Conservation (phyloP, 225 moss, liverwort and hornwort species). For the Rhytidiadelphus loreus region DNA sequence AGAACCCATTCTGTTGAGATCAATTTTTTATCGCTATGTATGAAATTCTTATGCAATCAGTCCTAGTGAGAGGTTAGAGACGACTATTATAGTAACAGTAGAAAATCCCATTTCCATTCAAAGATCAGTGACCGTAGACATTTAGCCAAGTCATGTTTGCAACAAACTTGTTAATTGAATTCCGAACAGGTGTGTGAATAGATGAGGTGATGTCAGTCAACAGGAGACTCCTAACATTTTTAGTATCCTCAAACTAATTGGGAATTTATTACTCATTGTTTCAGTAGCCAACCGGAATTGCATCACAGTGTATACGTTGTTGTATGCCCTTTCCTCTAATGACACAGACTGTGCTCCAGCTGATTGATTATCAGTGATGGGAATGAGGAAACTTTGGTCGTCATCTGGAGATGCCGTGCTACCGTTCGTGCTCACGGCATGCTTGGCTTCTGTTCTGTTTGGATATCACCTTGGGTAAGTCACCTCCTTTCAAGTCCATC, state of each 20-base stretch:
- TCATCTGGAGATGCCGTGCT: conserved; percentile 19
- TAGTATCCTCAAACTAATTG: neutral
- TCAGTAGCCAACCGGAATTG: neutral
- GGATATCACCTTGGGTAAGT: conserved; percentile 46
- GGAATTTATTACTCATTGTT: neutral
- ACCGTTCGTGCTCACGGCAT: conserved; percentile 42
- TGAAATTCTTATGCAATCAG: neutral
- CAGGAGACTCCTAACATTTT: neutral
- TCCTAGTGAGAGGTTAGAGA: neutral
- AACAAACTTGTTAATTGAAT: neutral
- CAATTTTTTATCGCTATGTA: neutral
- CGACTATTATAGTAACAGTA: neutral
- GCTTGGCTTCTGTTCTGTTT: conserved; percentile 37
- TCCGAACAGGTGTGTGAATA: neutral
- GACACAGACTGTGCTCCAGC: neutral
- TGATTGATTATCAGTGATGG: neutral
- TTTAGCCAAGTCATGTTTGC: neutral
- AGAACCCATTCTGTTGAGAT: neutral
- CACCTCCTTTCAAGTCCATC: neutral
- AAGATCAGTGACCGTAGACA: neutral
- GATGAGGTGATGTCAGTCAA: neutral
- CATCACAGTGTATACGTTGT: neutral
- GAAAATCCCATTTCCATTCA: neutral
- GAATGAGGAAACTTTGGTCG: conserved; percentile 28
- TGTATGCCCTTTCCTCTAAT: no score